These are phyloP conservation scores for Lanmaoa rubissima DNA, from an alignment of 768 basidiomycete genomes.

Conservation along the genomic window DNA sequence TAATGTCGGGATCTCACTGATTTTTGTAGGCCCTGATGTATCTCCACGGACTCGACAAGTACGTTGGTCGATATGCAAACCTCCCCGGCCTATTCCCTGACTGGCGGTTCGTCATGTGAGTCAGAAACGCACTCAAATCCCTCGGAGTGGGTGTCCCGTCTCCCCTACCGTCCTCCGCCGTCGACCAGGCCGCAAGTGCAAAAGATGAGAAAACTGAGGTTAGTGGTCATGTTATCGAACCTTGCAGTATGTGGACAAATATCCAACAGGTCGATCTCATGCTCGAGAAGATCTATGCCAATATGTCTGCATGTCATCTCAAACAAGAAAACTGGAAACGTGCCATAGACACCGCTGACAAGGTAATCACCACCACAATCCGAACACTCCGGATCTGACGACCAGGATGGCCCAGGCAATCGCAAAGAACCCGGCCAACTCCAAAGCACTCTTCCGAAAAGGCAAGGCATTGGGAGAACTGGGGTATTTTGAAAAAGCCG, in stretches of 20 bases:
- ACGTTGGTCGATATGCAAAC: conserved; percentile 22
- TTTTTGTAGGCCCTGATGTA: conserved; percentile 62
- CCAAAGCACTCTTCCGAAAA: conserved; percentile 79
- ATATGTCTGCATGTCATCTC: conserved; percentile 82
- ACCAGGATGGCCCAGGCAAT: conserved; percentile 50
- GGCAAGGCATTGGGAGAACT: conserved; percentile 75
- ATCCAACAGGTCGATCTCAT: conserved; percentile 64
- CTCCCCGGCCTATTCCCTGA: conserved; percentile 1
- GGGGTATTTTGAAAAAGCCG: conserved; percentile 74
- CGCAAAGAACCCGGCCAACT: conserved; percentile 69
- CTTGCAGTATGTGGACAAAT: background rate
- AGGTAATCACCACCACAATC: conserved; percentile 39
- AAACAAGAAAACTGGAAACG: conserved; percentile 80
- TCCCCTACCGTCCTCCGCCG: conserved; percentile 13
- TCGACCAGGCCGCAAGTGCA: conserved; percentile 32
- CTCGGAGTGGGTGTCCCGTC: conserved; percentile 38
- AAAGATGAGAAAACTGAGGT: conserved; percentile 68
- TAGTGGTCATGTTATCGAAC: conserved; percentile 2
- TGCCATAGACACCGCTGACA: conserved; percentile 76
- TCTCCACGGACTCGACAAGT: conserved; percentile 78
- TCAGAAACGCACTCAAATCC: conserved; percentile 55
- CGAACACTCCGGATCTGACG: background rate
- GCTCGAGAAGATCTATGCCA: conserved; percentile 79
- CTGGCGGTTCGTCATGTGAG: background rate
- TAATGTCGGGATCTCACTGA: conserved; percentile 2